Percentiles rank a stretch among this genome's conserved stretches.
Evolutionary conservation across 2,329 filamentous ascomycete genomes (phyloP).

Genomic region (Fusarium pseudoanthophilum): DNA sequence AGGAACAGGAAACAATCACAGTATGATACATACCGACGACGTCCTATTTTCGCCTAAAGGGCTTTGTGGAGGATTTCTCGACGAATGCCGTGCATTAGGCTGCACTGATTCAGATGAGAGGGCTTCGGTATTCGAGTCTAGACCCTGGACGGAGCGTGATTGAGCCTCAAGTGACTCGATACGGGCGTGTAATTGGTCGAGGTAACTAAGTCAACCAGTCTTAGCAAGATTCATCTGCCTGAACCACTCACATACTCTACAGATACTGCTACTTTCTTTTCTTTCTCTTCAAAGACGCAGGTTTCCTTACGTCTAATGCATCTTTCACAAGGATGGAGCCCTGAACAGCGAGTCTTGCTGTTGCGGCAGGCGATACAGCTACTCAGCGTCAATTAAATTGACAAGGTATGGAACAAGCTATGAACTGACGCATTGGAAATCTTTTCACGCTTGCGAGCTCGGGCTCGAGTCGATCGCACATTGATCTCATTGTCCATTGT

Average conservation of each 20-base stretch:
- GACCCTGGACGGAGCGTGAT: not conserved
- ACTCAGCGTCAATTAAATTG: not conserved
- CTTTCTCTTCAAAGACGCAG: constrained; percentile 35
- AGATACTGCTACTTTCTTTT: constrained; percentile 27
- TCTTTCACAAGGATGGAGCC: constrained; percentile 29
- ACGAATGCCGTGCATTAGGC: not conserved
- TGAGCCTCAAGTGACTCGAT: constrained; percentile 27
- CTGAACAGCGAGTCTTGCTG: constrained; percentile 35
- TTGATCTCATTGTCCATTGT: constrained; percentile 7
- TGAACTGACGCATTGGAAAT: constrained; percentile 20
- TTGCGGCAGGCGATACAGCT: constrained; percentile 36
- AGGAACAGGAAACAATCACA: not conserved
- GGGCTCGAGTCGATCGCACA: not conserved
- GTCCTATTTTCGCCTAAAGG: not conserved
- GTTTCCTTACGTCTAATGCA: constrained; percentile 29
- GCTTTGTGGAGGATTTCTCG: not conserved
- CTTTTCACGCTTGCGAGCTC: constrained; percentile 13
- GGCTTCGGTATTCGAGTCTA: not conserved
- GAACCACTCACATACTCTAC: constrained; percentile 14
- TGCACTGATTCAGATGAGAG: not conserved
- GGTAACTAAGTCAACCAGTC: constrained; percentile 17
- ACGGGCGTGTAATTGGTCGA: constrained; percentile 29
- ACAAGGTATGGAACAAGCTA: not conserved
- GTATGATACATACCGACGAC: not conserved
- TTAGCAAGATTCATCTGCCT: not conserved